Evolutionary conservation across 495 filamentous ascomycete genomes (phyloP), one percentile per base, ranked within the genome.

Genomic region (Tetracladium setigerum): DNA sequence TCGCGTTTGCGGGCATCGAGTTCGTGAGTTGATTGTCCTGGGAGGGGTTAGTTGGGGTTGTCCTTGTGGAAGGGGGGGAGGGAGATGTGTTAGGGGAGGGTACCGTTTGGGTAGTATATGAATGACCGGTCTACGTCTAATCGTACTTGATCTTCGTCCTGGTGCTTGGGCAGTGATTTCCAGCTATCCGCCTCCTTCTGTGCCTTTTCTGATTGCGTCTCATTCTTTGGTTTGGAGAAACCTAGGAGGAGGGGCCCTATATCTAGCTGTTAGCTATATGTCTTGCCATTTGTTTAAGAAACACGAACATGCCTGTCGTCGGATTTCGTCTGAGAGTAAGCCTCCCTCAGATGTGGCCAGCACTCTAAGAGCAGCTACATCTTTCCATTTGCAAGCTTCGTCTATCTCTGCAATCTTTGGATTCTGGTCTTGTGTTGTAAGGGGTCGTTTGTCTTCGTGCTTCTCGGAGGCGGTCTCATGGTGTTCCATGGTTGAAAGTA

Each of bases 121-220:
- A 98, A 98, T n/a, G 91, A 87, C 44, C 92, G 74, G 62, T 97
- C 77, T 41, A 98, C 94, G 62, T 98, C 92, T 24, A 96, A 71
- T 58, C 83, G 73, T 14, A 97, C 86, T 64, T 96, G 89, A 46
- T 83, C 78, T 58, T 96, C 89, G 54, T 95, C 88, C n/a, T 67
- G 68, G 64, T 96, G 89, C 5, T 53, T 72, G 19, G 81, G 74
- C 24, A 90, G 67, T 35, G 68, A 50, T 37, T 62, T 60, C 78
- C 80, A 84, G n/a, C 18, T 27, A 8, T 11, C 9, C 37, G 17
- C 47, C 57, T 44, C 55, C 16, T 47, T 36, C 40, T 53, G 27
- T 15, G 48, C 37, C 1, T 37, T 5, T 16, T 54, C 35, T 24
- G 18, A 40, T 33, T 52, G 17, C 19, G 51, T 44, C 8, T 47